These are phyloP conservation scores for Passalora sequoiae DNA, from an alignment of 2,329 filamentous ascomycete species.

Conservation along the genomic window DNA sequence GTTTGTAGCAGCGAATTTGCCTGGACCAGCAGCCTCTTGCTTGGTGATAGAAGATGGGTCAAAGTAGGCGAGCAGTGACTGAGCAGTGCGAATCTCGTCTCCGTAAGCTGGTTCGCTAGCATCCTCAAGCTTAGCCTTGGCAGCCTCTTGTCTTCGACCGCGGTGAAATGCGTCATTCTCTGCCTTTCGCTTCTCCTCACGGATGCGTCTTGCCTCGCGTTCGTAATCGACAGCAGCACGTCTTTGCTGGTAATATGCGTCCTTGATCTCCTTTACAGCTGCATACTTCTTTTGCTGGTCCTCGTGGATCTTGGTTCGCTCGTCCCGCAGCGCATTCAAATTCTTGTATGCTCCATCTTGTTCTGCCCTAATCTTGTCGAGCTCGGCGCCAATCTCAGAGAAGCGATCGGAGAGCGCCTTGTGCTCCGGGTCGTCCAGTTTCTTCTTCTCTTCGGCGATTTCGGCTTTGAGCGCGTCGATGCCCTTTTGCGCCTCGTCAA, in stretches of 20 bases:
- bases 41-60: slow-evolving; percentile 63
- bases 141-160: slow-evolving; percentile 69
- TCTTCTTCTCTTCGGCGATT: slow-evolving; percentile 83
- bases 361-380: slow-evolving; percentile 85
- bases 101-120: slow-evolving; percentile 82
- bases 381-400: slow-evolving; percentile 75
- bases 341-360: slow-evolving; percentile 88
- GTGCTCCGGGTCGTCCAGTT: slow-evolving; percentile 83
- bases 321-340: slow-evolving; percentile 75
- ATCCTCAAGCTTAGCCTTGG: slow-evolving; percentile 70
- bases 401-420: slow-evolving; percentile 85
- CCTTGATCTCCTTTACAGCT: slow-evolving; percentile 80
- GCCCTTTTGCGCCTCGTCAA: slow-evolving; percentile 75
- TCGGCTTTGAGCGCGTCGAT: slow-evolving; percentile 84
- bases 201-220: slow-evolving; percentile 70
- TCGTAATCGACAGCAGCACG: slow-evolving; percentile 82
- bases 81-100: slow-evolving; percentile 85
- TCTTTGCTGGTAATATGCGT: slow-evolving; percentile 75
- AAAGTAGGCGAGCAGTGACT: slow-evolving; percentile 84
- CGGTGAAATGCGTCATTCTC: slow-evolving; percentile 71
- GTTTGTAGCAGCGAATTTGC: slow-evolving; percentile 71
- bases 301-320: slow-evolving; percentile 74
- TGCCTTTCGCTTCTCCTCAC: slow-evolving; percentile 70
- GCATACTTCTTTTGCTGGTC: slow-evolving; percentile 83
- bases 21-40: slow-evolving; percentile 59